Evolutionary conservation across 306 rosid genomes (phyloP), one percentile per base, ranked within the genome.

Genomic region (Cicer yamashitae): DNA sequence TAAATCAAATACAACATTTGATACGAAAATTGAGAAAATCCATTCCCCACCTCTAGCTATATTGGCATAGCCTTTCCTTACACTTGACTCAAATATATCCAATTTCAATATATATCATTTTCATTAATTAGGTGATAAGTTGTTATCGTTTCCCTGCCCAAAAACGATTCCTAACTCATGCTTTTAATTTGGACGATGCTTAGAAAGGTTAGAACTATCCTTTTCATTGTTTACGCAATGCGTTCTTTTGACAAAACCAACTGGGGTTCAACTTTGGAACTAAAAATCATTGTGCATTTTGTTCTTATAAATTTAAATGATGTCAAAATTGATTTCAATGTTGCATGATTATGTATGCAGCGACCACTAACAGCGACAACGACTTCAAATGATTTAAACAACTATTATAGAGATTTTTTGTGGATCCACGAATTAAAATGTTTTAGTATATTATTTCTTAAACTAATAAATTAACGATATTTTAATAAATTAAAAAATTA

Each of bases 81-180:
- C 54, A 80, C 67, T 80, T 46, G 62, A 87, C 86, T 84, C 86
- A 66, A 77, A 69, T 22, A 1, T 41, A 37, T 40, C 60, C 13
- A 66, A 51, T 15, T 75, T 85, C 81, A 66, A 70, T 52, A 34
- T 52, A 34, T 60, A 70, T 76, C 45, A 39, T 63, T 54, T 72
- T 57, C 57, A 37, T 73, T 86, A 67, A 38, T 82, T 87, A 71
- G 91, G 88, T 76, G 52, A 22, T 1, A 47, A 5, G 84, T 73
- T 79, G 74, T 75, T 69, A 71, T 88, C 89, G 39, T 57, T 59
- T 76, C 70, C 62, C 79, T 44, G 74, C 79, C 70, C n/a, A 50
- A n/a, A 71, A 52, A 68, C 46, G 74, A 82, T 70, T 65, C 83
- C 81, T n/a, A 69, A 41, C 65, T 52, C 78, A 52, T 63, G 46